Evolutionary conservation across 2,329 filamentous ascomycete species (phyloP), one percentile per base, ranked within the genome.

Genomic region (Xylaria sp.): DNA sequence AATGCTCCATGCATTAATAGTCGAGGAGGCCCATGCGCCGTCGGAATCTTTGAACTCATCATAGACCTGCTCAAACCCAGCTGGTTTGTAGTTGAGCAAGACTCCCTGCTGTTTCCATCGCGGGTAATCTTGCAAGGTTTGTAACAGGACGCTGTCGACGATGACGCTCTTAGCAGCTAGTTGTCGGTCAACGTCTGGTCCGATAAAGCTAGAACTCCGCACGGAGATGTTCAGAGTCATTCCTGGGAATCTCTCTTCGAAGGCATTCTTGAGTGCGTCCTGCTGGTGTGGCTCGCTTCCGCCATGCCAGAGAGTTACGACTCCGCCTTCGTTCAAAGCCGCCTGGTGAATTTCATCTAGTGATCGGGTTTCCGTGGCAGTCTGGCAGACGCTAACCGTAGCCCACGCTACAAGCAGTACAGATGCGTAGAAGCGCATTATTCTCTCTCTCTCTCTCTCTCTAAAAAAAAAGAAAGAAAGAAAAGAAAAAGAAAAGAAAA

Each of bases 61-160:
- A 6, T 52, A 32, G 25, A 52, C 48, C 18, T 52, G 25, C 13
- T 28, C 12, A 20, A 32, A 52, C 25, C 48, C 48, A 32, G 48
- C 48, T 52, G 28, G 48, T 15, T 52, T 32, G 48, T 52, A 52
- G 28, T 52, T 52, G 48, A 52, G 48, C 25, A 52, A 52, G 25
- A 52, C 48, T 28, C 48, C 28, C 25, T 52, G 25, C 4, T 8
- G 25, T 52, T 52, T 52, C 48, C 25, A 52, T n/a, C 48, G 18
- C 3, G 48, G 48, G 12, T 52, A 32, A 32, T 52, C 48, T 32
- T 32, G 48, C 13, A 28, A n/a, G 1, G 28, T 52, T 32, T 32
- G 48, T 7, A 52, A 25, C 1, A 30, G 5, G 48, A 52, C 18
- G 25, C 15, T 52, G 48, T 52, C 43, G 13, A 46, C 43, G 6